Evolutionary conservation across 345 rosid species (phyloP).

Genomic region (Dipteronia sinensis): DNA sequence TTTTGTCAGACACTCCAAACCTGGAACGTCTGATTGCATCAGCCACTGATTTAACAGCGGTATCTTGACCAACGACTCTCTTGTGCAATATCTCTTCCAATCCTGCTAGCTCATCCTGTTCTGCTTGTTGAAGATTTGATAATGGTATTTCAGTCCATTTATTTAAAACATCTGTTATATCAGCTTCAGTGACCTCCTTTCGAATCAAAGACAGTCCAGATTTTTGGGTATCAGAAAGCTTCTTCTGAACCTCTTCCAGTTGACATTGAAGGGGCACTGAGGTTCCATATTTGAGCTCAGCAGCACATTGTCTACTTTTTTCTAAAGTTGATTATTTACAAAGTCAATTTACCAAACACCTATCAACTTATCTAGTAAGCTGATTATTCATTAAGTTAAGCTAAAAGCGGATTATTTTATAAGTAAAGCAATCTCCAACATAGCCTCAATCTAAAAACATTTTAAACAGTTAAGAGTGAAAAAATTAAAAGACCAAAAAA

Average conservation of each 20-base stretch:
- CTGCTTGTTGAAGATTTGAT: background rate
- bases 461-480: too few species aligned
- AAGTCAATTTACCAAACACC: too few species aligned
- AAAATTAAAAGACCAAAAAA: background rate
- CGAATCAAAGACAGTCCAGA: background rate
- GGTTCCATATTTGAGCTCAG: background rate
- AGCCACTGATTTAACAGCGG: background rate
- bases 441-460: too few species aligned
- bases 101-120: background rate
- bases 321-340: too few species aligned
- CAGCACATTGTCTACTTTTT: background rate
- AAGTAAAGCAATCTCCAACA: too few species aligned
- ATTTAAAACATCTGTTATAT: background rate
- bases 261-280: background rate
- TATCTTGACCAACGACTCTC: conserved; percentile 10
- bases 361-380: too few species aligned
- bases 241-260: background rate
- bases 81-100: background rate
- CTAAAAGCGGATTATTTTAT: too few species aligned
- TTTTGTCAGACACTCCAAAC: conserved; percentile 72
- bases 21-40: background rate
- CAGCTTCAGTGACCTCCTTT: background rate
- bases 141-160: background rate
- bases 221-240: background rate
- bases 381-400: too few species aligned